Evolutionary conservation across 2,329 filamentous ascomycete species (phyloP).

Genomic region (Trichoderma sp.): DNA sequence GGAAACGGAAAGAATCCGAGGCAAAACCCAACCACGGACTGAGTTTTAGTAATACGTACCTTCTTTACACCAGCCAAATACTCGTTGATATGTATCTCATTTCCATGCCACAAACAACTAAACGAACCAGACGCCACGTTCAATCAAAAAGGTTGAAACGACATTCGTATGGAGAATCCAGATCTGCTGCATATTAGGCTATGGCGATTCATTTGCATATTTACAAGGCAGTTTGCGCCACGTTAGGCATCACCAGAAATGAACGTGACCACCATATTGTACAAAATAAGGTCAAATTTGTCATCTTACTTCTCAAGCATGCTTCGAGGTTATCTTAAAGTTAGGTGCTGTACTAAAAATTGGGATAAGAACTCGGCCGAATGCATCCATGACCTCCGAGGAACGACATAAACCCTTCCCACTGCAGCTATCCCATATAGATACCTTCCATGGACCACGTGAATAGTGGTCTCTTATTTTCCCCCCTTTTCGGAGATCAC

Average conservation of each 20-base stretch:
- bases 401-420: background rate
- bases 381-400: background rate
- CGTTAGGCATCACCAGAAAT: background rate
- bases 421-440: too few relatives aligned
- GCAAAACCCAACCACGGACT: background rate
- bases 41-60: too few relatives aligned
- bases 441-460: background rate
- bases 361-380: background rate
- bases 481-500: background rate
- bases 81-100: too few relatives aligned
- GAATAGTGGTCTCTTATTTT: background rate
- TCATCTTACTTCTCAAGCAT: background rate
- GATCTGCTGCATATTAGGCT: background rate
- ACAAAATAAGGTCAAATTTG: background rate
- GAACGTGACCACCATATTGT: too few relatives aligned
- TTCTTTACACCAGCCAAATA: too few relatives aligned
- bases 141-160: too few relatives aligned
- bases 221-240: background rate
- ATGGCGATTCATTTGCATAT: background rate
- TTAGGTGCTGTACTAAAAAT: background rate
- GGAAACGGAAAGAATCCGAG: too few relatives aligned
- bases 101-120: background rate
- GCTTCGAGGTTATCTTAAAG: background rate
- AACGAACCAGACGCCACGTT: background rate
- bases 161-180: background rate